Base-by-base conservation (phyloP, 2,329 filamentous ascomycete genomes). In the Clarireedia homoeocarpa region DNA sequence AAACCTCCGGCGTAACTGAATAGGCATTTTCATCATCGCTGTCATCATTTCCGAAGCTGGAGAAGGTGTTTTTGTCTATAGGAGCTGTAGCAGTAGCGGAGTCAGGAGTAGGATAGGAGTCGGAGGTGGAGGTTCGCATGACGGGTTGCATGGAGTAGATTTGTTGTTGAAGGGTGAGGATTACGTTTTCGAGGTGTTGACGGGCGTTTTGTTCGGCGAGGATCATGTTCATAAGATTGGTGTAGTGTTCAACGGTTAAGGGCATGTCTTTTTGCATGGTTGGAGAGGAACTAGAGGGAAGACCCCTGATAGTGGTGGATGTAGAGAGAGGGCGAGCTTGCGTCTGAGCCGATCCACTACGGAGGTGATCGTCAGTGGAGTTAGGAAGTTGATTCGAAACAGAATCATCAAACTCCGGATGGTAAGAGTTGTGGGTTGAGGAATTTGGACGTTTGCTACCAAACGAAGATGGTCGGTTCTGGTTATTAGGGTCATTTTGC, bases 181-280 rank as follows among this genome's bases (percentile, higher is more conserved):
- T 79, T 56, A 83, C 75, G 1, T 72, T 70, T 65, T 85, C 83
- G 4, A 86, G 74, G 4, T 75, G 72, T 55, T 77, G 72, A 5
- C 83, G 75, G 5, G 79, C 78, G 0, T 74, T 74, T 26, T 81
- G 79, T 65, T 86, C 83, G 1, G 74, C 73, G 56, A 82, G 74
- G 26, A 85, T 72, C 55, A 84, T 72, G 15, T 75, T 72, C 27
- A 77, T 66, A 15, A 85, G 71, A 2, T 72, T 74, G 6, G 72
- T 72, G 58, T 79, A 80, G 50, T 80, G 75, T 49, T 81, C 76
- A 67, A 20, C 73, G 59, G 65, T 64, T 57, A 65, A 23, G 65
- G 63, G 15, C 59, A 61, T 42, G 61, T 65, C 64, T 49, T 64
- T 64, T 14, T 61, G 58, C 10, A 60, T 55, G 2, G 63, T 64